Evolutionary conservation across 345 rosid species (phyloP).

Genomic region (Populus pruinosa): DNA sequence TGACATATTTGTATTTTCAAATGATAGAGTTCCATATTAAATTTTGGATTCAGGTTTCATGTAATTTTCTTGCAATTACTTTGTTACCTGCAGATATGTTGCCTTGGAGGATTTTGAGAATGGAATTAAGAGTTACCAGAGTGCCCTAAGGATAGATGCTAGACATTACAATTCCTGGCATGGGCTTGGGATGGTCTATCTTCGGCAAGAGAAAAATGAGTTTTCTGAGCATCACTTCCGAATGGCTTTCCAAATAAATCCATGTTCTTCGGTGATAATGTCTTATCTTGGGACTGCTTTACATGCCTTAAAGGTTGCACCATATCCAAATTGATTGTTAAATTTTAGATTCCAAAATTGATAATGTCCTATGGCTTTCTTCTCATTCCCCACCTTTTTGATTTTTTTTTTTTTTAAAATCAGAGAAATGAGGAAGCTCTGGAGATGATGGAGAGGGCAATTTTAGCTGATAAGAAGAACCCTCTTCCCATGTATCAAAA

Average conservation of each 20-base stretch:
- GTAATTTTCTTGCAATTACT: neutral
- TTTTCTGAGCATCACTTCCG: constrained; percentile 95
- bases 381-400: neutral
- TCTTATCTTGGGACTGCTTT: constrained; percentile 88
- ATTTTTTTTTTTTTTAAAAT: constrained; percentile 2
- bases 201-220: constrained; percentile 91
- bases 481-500: constrained; percentile 99
- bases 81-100: constrained; percentile 51
- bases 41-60: neutral
- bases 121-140: constrained; percentile 90
- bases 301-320: constrained; percentile 70
- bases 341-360: constrained; percentile 3
- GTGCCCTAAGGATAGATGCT: constrained; percentile 79
- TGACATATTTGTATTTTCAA: neutral
- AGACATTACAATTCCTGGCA: constrained; percentile 98
- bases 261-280: constrained; percentile 91
- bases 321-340: constrained; percentile 1
- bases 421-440: constrained; percentile 91
- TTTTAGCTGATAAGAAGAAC: constrained; percentile 82
- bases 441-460: constrained; percentile 87
- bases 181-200: constrained; percentile 93
- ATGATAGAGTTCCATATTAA: neutral
- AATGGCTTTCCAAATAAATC: constrained; percentile 83
- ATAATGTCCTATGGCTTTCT: neutral
- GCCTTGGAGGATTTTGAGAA: constrained; percentile 94